These are phyloP conservation scores for Rhizophora apiculata DNA, from an alignment of 345 rosid genomes.

Conservation along the genomic window DNA sequence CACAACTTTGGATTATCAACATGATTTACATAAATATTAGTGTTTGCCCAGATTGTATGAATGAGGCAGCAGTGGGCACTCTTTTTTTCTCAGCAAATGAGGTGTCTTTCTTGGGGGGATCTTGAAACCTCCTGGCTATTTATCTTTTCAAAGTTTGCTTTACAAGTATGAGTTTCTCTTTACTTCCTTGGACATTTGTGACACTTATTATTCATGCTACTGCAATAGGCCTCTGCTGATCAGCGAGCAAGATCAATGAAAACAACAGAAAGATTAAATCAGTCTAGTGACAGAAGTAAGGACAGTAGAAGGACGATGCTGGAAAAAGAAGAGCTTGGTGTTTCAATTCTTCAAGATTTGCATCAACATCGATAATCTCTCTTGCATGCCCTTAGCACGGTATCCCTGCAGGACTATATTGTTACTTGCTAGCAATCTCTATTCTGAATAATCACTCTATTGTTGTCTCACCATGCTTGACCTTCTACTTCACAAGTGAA, in stretches of 20 bases:
- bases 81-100: not conserved
- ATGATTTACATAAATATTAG: not conserved
- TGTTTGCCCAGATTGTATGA: no score
- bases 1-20: not conserved
- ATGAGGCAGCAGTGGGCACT: not conserved
- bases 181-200: not conserved
- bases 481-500: not conserved
- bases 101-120: not conserved
- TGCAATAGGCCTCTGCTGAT: conserved; percentile 77
- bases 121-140: not conserved
- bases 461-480: not conserved
- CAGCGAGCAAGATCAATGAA: conserved; percentile 81
- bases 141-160: not conserved
- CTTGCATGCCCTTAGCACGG: conserved; percentile 67
- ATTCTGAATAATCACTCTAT: not conserved
- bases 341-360: conserved; percentile 91
- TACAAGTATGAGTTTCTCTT: not conserved
- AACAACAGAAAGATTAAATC: conserved; percentile 70
- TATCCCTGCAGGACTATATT: conserved; percentile 17
- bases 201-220: conserved; percentile 1
- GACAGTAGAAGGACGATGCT: conserved; percentile 91
- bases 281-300: conserved; percentile 65
- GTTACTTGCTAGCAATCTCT: not conserved
- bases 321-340: conserved; percentile 98
- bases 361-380: conserved; percentile 89